These are phyloP conservation scores for Parsonsia alboflavescens DNA, from an alignment of 257 asterid species.

Conservation along the genomic window DNA sequence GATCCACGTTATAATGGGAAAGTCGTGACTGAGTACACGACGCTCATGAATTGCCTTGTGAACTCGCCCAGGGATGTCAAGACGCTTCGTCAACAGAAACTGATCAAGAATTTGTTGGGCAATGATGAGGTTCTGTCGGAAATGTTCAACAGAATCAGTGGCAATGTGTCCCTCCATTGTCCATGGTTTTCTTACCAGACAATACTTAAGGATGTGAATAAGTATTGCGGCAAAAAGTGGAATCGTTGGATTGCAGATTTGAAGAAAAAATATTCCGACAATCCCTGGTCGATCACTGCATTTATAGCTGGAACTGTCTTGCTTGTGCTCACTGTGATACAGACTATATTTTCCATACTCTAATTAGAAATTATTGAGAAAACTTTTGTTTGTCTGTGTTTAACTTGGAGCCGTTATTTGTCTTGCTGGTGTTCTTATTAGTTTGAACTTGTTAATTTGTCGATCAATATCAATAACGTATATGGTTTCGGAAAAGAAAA, in stretches of 20 bases:
- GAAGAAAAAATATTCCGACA: slow-evolving; percentile 15
- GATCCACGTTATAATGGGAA: not conserved
- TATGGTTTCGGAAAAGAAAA: too few species aligned
- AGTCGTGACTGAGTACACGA: not conserved
- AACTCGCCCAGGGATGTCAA: not conserved
- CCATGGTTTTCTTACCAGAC: slow-evolving; percentile 2
- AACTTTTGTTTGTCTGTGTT: too few species aligned
- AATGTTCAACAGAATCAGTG: slow-evolving; percentile 15
- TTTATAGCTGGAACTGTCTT: slow-evolving; percentile 18
- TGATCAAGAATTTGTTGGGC: slow-evolving; percentile 4
- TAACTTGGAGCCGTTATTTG: too few species aligned
- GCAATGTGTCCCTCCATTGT: not conserved
- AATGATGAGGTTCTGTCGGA: slow-evolving; percentile 6
- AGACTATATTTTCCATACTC: not conserved
- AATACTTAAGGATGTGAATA: not conserved
- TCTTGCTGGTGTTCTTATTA: too few species aligned
- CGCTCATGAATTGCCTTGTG: not conserved
- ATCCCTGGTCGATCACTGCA: slow-evolving; percentile 31
- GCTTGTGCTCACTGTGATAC: not conserved
- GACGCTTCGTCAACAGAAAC: not conserved
- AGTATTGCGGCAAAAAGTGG: slow-evolving; percentile 10
- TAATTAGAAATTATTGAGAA: too few species aligned
- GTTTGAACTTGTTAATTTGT: too few species aligned
- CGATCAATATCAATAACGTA: too few species aligned
- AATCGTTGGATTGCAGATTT: slow-evolving; percentile 23